A percentile compares a stretch with the other conserved stretches of the same genome.
Evolutionary conservation across 192 early-diverging fungal species (phyloP).

Genomic region (Phlyctochytrium bullatum): DNA sequence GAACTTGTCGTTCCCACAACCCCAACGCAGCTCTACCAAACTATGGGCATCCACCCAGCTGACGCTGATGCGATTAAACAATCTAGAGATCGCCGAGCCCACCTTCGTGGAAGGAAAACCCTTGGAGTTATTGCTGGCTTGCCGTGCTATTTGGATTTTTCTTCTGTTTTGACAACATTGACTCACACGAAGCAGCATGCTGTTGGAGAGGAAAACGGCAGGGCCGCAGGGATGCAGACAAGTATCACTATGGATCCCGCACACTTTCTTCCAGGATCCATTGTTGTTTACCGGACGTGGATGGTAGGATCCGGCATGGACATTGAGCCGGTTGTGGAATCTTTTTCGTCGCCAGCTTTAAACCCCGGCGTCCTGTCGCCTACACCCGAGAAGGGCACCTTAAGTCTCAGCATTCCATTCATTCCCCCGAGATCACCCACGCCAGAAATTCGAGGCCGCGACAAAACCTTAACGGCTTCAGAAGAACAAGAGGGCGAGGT

Average conservation of each 20-base stretch:
- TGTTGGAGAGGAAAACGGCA: slow-evolving; percentile 19
- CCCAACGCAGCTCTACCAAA: slow-evolving; percentile 33
- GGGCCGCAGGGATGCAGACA: slow-evolving; percentile 37
- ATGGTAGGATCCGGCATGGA: slow-evolving; percentile 45
- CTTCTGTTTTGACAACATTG: slow-evolving; percentile 27
- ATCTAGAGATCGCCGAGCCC: slow-evolving; percentile 11
- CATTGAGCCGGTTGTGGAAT: slow-evolving; percentile 11
- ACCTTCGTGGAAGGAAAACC: slow-evolving; percentile 18
- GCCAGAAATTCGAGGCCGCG: not conserved
- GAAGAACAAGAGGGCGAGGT: slow-evolving; percentile 21
- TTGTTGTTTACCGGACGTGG: slow-evolving; percentile 60
- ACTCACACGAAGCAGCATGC: slow-evolving; percentile 19
- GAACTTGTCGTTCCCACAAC: slow-evolving; percentile 15
- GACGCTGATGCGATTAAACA: slow-evolving; percentile 25
- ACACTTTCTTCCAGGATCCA: slow-evolving; percentile 82
- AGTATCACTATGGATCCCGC: slow-evolving; percentile 46
- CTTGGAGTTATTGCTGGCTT: slow-evolving; percentile 57
- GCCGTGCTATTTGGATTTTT: slow-evolving; percentile 51
- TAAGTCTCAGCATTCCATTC: slow-evolving; percentile 5
- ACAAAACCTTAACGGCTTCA: not conserved
- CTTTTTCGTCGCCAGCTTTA: too few relatives aligned
- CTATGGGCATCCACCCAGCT: slow-evolving; percentile 4
- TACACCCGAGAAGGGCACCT: not conserved
- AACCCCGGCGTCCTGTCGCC: not conserved
- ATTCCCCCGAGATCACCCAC: not conserved